Percentiles rank a stretch among this genome's conserved stretches.
Conservation (phyloP, 192 early-diverging fungal genomes). For the Spizellomyces sp. region DNA sequence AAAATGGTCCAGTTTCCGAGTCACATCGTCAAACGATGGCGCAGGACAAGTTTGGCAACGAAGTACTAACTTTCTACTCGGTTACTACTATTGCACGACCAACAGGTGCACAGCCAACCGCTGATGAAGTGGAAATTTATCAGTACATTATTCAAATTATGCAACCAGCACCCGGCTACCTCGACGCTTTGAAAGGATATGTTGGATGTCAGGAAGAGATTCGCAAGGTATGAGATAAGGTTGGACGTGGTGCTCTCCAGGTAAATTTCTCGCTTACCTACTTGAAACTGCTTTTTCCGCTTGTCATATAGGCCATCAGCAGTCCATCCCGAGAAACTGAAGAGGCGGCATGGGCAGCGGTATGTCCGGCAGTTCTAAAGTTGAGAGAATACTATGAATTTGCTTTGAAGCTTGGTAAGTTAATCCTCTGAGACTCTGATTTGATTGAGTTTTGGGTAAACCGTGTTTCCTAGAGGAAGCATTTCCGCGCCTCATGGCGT, state of each 20-base stretch:
- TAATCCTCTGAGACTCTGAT: no score
- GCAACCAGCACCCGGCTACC: constrained; percentile 51
- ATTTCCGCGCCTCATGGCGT: constrained; percentile 42
- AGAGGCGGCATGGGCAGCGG: constrained; percentile 82
- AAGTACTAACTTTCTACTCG: constrained; percentile 21
- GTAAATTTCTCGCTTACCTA: no score
- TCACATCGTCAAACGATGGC: no score
- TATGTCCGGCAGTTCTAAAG: constrained; percentile 78
- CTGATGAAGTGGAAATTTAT: constrained; percentile 66
- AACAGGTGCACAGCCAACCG: constrained; percentile 52
- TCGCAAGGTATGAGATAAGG: constrained; percentile 50
- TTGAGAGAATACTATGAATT: constrained; percentile 83
- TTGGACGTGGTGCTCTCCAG: neutral
- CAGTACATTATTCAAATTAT: constrained; percentile 58
- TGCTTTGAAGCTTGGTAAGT: constrained; percentile 72
- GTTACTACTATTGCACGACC: constrained; percentile 3
- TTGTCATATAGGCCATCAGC: constrained; percentile 71
- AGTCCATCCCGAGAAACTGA: constrained; percentile 83
- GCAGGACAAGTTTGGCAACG: no score
- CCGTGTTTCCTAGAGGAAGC: constrained; percentile 36
- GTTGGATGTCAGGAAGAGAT: constrained; percentile 72
- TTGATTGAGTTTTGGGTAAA: neutral
- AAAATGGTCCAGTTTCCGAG: neutral
- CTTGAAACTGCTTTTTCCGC: no score
- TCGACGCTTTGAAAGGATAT: constrained; percentile 64